These are phyloP conservation scores for Hanseniaspora taiwanica DNA, from an alignment of 805 yeast species.

Conservation along the genomic window DNA sequence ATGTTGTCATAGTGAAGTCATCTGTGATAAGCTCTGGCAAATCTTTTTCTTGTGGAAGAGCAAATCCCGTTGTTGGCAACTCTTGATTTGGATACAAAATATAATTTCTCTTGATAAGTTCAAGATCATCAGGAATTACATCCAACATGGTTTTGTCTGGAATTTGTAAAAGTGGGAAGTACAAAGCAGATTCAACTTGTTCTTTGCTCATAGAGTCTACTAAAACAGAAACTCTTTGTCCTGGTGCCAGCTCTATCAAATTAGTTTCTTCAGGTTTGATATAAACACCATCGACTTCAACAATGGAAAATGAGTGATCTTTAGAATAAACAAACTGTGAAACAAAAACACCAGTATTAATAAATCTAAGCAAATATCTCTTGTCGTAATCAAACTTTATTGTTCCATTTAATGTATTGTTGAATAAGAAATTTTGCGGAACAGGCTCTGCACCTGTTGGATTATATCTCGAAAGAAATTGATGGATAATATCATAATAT, in stretches of 20 bases:
- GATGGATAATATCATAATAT: slow-evolving; percentile 31
- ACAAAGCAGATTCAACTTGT: slow-evolving; percentile 28
- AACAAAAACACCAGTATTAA: slow-evolving; percentile 59
- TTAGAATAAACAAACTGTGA: slow-evolving; percentile 59
- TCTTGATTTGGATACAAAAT: slow-evolving; percentile 29
- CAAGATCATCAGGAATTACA: slow-evolving; percentile 44
- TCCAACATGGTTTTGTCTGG: slow-evolving; percentile 62
- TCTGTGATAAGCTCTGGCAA: slow-evolving; percentile 8
- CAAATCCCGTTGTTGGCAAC: slow-evolving; percentile 20
- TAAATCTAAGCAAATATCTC: slow-evolving; percentile 51
- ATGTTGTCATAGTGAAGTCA: slow-evolving; percentile 26
- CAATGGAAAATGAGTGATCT: slow-evolving; percentile 57
- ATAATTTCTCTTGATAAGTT: slow-evolving; percentile 40
- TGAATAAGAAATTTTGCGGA: slow-evolving; percentile 52
- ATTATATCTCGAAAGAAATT: slow-evolving; percentile 49
- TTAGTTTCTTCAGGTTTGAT: slow-evolving; percentile 45
- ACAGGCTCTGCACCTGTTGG: slow-evolving; percentile 83
- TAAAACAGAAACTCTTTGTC: slow-evolving; percentile 68
- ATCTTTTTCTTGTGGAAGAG: slow-evolving; percentile 15
- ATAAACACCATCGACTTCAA: slow-evolving; percentile 64
- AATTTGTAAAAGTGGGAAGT: slow-evolving; percentile 39
- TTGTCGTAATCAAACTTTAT: slow-evolving; percentile 43
- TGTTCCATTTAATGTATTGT: slow-evolving; percentile 47
- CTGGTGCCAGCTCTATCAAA: slow-evolving; percentile 55
- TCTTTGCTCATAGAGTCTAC: slow-evolving; percentile 32